Conservation (phyloP, 768 basidiomycete species). For the Agrocybe praecox region DNA sequence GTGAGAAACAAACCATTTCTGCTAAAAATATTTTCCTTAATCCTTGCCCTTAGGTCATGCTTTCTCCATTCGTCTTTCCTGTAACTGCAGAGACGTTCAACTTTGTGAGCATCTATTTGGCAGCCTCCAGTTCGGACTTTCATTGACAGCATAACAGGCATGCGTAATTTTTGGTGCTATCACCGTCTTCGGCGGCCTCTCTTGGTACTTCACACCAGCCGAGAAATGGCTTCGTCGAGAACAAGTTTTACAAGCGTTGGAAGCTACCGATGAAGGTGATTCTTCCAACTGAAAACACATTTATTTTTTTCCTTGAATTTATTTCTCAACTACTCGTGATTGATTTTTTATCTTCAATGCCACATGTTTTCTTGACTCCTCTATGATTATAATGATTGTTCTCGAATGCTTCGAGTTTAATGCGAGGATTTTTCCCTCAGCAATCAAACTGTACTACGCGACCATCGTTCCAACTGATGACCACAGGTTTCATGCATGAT, state of each 20-base stretch:
- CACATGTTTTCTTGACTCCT: background rate
- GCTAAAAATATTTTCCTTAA: conserved; percentile 8
- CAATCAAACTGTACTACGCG: too few relatives aligned
- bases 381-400: background rate
- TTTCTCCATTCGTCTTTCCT: conserved; percentile 90
- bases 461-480: too few relatives aligned
- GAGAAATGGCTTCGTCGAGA: conserved; percentile 79
- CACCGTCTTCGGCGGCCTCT: conserved; percentile 74
- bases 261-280: conserved; percentile 7
- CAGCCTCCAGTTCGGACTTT: background rate
- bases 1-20: conserved; percentile 40
- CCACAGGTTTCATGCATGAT: too few relatives aligned
- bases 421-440: too few relatives aligned
- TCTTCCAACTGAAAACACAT: background rate
- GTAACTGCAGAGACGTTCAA: conserved; percentile 79
- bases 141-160: conserved; percentile 44
- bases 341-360: background rate
- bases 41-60: conserved; percentile 55
- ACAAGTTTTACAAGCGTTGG: conserved; percentile 55
- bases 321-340: background rate
- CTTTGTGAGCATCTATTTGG: conserved; percentile 57
- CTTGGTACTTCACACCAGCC: conserved; percentile 80
- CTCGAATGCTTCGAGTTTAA: background rate
- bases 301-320: background rate
- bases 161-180: conserved; percentile 78